These are phyloP conservation scores for Penicillium steckii DNA, from an alignment of 495 filamentous ascomycete species.

Conservation along the genomic window DNA sequence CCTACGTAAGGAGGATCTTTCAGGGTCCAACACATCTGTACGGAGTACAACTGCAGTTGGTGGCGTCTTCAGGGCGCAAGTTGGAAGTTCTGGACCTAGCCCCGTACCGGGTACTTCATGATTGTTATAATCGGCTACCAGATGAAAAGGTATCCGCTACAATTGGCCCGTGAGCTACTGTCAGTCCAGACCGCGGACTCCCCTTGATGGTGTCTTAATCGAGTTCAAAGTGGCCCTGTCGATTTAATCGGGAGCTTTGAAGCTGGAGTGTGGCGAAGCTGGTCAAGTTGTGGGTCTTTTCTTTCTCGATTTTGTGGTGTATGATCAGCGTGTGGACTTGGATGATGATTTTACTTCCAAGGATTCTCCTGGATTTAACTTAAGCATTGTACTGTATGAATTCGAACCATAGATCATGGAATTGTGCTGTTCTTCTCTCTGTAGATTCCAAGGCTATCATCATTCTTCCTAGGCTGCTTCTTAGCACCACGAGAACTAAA, in stretches of 20 bases:
- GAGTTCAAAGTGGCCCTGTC: background rate
- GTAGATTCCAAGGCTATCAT: too few species aligned
- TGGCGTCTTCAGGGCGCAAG: background rate
- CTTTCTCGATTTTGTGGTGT: background rate
- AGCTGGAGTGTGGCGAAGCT: constrained; percentile 38
- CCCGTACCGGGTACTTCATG: background rate
- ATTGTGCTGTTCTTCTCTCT: too few species aligned
- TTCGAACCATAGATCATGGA: too few species aligned
- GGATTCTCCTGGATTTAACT: too few species aligned
- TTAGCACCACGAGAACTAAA: too few species aligned
- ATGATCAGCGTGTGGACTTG: background rate
- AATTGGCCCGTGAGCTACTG: background rate
- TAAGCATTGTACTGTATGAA: too few species aligned
- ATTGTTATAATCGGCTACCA: background rate
- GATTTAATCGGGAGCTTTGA: constrained; percentile 23
- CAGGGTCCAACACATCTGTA: constrained; percentile 10
- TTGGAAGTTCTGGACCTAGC: background rate
- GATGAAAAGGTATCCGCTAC: background rate
- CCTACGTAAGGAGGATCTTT: constrained; percentile 6
- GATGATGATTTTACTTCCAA: background rate
- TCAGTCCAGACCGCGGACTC: background rate
- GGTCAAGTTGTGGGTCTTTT: constrained; percentile 1
- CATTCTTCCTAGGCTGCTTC: too few species aligned
- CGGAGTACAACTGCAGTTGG: too few species aligned
- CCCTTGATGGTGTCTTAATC: background rate